These are phyloP conservation scores for Mycotypha africana DNA, from an alignment of 371 early-diverging fungal species.

Conservation along the genomic window DNA sequence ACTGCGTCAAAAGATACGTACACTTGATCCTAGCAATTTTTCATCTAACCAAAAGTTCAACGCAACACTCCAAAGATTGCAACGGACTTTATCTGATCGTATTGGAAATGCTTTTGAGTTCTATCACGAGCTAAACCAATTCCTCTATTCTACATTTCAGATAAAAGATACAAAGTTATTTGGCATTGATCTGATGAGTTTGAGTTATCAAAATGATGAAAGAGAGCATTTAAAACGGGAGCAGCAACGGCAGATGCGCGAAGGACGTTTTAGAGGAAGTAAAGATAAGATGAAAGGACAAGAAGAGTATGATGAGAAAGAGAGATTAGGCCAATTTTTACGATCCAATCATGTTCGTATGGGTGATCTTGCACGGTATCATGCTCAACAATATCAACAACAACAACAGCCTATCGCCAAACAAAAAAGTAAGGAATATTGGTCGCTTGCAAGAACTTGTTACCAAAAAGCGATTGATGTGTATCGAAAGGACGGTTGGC, in stretches of 20 bases:
- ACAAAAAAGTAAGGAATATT: too few relatives aligned
- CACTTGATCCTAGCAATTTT: conserved; percentile 19
- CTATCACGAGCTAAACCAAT: conserved; percentile 35
- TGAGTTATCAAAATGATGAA: too few relatives aligned
- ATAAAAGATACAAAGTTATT: conserved; percentile 31
- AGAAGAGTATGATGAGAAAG: conserved; percentile 15
- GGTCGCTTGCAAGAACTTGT: conserved; percentile 29
- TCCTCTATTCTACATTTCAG: conserved; percentile 24
- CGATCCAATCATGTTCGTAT: conserved; percentile 43
- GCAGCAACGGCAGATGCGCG: too few relatives aligned
- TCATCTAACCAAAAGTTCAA: neutral
- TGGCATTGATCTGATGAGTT: conserved; percentile 32
- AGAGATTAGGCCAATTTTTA: conserved; percentile 26
- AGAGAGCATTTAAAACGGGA: too few relatives aligned
- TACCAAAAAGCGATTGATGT: conserved; percentile 41
- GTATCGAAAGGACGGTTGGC: conserved; percentile 40
- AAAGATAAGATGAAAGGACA: too few relatives aligned
- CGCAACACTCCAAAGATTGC: conserved; percentile 5
- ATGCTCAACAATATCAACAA: conserved; percentile 36
- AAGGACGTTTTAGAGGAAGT: too few relatives aligned
- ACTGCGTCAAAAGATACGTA: conserved; percentile 30
- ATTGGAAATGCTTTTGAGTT: conserved; percentile 37
- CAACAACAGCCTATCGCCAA: too few relatives aligned
- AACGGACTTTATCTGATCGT: conserved; percentile 17
- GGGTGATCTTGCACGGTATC: conserved; percentile 46